Evolutionary conservation across 2,329 filamentous ascomycete species (phyloP).

Genomic region (Neurospora crassa): DNA sequence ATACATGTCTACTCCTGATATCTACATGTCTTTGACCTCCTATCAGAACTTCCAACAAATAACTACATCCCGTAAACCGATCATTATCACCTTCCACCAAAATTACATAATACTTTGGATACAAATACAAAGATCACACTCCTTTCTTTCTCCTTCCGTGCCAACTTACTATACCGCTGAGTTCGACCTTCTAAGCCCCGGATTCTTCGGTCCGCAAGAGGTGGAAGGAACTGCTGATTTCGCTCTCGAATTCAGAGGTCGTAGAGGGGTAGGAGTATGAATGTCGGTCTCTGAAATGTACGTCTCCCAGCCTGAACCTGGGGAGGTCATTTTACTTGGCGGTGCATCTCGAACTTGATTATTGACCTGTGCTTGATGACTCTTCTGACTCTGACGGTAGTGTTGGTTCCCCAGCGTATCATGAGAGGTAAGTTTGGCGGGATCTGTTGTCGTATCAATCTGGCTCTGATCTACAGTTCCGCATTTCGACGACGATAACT

Average conservation of each 20-base stretch:
- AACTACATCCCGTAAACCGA: background rate
- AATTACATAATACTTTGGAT: background rate
- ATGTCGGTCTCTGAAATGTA: slow-evolving; percentile 3
- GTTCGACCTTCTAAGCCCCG: background rate
- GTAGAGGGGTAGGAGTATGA: background rate
- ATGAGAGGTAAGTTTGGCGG: background rate
- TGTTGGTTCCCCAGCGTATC: background rate
- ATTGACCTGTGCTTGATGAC: background rate
- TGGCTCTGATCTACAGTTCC: background rate
- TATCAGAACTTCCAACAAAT: background rate
- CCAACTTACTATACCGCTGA: background rate
- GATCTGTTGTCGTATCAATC: background rate
- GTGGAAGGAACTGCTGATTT: background rate
- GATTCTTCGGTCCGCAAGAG: background rate
- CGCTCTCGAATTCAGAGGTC: background rate
- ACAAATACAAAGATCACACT: background rate
- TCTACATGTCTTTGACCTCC: background rate
- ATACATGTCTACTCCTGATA: too few species aligned
- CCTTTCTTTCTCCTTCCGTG: background rate
- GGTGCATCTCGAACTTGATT: background rate
- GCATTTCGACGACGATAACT: too few species aligned
- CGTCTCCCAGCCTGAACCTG: slow-evolving; percentile 3
- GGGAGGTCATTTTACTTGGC: background rate
- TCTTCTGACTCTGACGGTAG: background rate
- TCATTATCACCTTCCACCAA: background rate